Conservation (phyloP, 331 rosid genomes). For the Quercus phellos region DNA sequence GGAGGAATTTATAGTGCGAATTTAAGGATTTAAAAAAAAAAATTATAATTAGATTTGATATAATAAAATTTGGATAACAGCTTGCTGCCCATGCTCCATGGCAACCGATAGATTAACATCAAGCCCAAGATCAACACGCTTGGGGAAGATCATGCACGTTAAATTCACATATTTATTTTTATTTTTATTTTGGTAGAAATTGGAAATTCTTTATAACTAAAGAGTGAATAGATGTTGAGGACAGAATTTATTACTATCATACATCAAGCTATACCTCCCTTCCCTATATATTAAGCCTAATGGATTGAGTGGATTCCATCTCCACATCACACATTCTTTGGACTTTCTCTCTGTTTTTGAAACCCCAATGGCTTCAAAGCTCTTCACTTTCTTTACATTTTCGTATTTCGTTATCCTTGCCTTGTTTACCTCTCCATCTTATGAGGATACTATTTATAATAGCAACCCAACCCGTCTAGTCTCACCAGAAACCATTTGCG, state of each 20-base stretch:
- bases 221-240: too few relatives aligned
- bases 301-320: background rate
- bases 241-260: too few relatives aligned
- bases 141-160: slow-evolving; percentile 2
- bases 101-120: background rate
- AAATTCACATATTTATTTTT: slow-evolving; percentile 2
- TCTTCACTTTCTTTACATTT: slow-evolving; percentile 3
- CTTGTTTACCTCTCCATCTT: slow-evolving; percentile 3
- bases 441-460: slow-evolving; percentile 11
- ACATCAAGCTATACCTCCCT: background rate
- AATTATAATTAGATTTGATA: too few relatives aligned
- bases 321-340: background rate
- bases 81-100: background rate
- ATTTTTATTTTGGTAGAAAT: too few relatives aligned
- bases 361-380: slow-evolving; percentile 28
- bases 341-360: background rate
- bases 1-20: too few relatives aligned
- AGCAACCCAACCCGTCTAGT: slow-evolving; percentile 17
- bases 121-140: background rate
- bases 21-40: too few relatives aligned
- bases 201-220: too few relatives aligned
- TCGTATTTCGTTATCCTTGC: slow-evolving; percentile 16
- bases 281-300: slow-evolving; percentile 28
- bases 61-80: background rate
- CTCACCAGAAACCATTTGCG: slow-evolving; percentile 37